A percentile compares a stretch with the other conserved stretches of the same genome.
These are phyloP conservation scores for Carnegiea gigantea DNA, from an alignment of 179 eudicot genomes.

Conservation along the genomic window DNA sequence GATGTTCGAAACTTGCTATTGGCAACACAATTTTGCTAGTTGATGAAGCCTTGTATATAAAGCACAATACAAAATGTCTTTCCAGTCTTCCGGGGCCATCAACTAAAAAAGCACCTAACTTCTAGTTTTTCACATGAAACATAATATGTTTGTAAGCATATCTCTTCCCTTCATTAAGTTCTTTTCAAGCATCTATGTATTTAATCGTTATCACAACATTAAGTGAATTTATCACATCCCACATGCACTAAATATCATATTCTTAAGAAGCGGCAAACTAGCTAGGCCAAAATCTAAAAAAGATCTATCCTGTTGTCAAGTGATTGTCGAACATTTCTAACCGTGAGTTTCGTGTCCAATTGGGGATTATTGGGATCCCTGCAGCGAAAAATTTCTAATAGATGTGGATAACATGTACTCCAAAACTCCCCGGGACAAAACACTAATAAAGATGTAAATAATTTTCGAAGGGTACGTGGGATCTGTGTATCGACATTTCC, in stretches of 20 bases:
- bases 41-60: constrained; percentile 6
- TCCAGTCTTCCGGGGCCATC: constrained; percentile 21
- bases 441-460: background rate
- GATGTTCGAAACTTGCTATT: constrained; percentile 11
- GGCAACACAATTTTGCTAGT: constrained; percentile 13
- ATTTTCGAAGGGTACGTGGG: background rate
- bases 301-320: background rate
- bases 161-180: background rate
- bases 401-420: background rate
- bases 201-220: background rate
- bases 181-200: background rate
- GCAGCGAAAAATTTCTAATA: background rate
- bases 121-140: no score
- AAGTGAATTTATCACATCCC: background rate
- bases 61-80: constrained; percentile 27
- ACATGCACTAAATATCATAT: background rate
- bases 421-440: background rate
- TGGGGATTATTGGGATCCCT: no score
- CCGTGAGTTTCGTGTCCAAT: background rate
- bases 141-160: background rate
- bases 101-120: constrained; percentile 6
- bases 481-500: background rate
- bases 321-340: background rate
- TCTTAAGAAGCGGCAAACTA: background rate
- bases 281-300: background rate